Percentiles rank a stretch among this genome's conserved stretches.
Conservation (phyloP, 371 early-diverging fungal species). For the Zychaea mexicana region DNA sequence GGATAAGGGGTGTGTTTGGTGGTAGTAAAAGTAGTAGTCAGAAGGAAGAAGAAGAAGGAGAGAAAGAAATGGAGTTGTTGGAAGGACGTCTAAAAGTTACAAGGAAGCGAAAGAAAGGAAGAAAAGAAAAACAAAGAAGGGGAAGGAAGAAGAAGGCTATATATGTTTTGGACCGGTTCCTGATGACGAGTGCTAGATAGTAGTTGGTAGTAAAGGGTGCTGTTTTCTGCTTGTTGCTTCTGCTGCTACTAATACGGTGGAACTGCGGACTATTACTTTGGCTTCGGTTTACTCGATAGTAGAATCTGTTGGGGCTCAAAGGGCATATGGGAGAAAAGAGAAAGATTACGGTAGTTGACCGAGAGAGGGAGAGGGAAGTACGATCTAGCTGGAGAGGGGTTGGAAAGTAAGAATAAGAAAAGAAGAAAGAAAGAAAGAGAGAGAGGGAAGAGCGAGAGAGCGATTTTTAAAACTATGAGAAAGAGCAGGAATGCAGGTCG, state of each 20-base stretch:
- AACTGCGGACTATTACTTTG: slow-evolving; percentile 2
- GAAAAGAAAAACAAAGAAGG: neutral
- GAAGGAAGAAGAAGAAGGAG: neutral
- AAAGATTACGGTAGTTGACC: no score
- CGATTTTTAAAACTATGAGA: no score
- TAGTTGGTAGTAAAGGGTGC: no score
- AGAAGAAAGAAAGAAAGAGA: neutral
- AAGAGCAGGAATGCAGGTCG: no score
- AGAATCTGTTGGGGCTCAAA: neutral
- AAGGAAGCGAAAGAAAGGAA: neutral
- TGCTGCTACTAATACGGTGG: no score
- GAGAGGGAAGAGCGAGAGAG: neutral
- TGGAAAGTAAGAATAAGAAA: neutral
- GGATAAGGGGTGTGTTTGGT: neutral
- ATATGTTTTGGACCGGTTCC: no score
- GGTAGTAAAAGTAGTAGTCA: no score
- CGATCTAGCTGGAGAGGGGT: no score
- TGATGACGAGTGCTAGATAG: no score
- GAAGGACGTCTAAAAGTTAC: neutral
- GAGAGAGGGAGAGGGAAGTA: no score
- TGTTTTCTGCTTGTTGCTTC: no score
- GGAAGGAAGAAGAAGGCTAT: no score
- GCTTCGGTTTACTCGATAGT: slow-evolving; percentile 5
- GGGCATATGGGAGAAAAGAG: slow-evolving; percentile 3
- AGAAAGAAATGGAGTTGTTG: slow-evolving; percentile 1